Conservation (phyloP, 208 protist genomes). For the Strigomonas oncopelti region DNA sequence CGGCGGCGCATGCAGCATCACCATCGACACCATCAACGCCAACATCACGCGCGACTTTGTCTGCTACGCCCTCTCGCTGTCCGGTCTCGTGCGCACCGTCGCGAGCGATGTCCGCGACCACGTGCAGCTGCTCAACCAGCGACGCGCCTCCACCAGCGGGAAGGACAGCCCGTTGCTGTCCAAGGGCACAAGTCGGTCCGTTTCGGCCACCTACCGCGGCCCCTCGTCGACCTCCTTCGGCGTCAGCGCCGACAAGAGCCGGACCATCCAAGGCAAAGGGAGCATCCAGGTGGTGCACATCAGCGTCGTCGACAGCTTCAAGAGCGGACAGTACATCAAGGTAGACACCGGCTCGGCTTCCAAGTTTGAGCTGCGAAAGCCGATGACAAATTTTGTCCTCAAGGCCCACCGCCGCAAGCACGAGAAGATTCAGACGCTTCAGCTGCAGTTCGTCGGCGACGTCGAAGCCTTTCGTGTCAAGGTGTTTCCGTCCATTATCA, state of each 20-base stretch:
- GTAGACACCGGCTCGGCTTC: constrained; percentile 32
- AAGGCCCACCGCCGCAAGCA: constrained; percentile 33
- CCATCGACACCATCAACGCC: constrained; percentile 37
- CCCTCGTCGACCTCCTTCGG: constrained; percentile 13
- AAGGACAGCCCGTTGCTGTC: background rate
- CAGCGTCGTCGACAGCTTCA: constrained; percentile 43
- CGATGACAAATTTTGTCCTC: constrained; percentile 56
- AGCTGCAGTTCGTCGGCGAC: constrained; percentile 64
- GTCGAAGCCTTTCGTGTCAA: constrained; percentile 19
- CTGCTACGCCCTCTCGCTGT: constrained; percentile 44
- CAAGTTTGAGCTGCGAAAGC: constrained; percentile 33
- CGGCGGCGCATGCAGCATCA: constrained; percentile 56
- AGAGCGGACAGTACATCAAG: constrained; percentile 33
- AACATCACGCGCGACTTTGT: constrained; percentile 70
- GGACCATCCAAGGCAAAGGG: constrained; percentile 59
- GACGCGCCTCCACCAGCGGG: background rate
- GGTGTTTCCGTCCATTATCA: constrained; percentile 3
- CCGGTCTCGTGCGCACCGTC: constrained; percentile 18
- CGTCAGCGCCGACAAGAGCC: constrained; percentile 22
- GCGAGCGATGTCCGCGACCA: constrained; percentile 8
- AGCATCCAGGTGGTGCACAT: constrained; percentile 32
- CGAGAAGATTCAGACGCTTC: constrained; percentile 21
- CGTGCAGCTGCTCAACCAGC: background rate
- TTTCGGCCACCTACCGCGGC: background rate
- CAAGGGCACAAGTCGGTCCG: background rate